Percentiles rank a stretch among this genome's conserved stretches.
Conservation (phyloP, 1,139 yeast species). For the Candida tetrigidarum region DNA sequence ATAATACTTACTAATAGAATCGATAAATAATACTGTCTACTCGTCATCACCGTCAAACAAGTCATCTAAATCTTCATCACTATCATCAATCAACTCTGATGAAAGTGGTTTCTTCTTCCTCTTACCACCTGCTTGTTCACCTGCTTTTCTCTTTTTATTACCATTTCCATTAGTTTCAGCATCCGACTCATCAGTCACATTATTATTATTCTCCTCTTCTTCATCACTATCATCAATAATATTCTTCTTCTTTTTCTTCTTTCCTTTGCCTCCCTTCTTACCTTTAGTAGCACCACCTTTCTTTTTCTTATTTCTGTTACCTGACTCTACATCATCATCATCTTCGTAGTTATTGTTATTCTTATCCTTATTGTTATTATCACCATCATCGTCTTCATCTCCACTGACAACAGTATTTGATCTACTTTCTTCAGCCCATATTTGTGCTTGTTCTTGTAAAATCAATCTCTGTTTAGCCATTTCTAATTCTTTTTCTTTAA, state of each 20-base stretch:
- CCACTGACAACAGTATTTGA: conserved; percentile 36
- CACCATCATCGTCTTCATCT: conserved; percentile 31
- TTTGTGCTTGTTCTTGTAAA: conserved; percentile 80
- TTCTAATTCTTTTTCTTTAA: conserved; percentile 51
- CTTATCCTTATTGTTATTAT: conserved; percentile 40
- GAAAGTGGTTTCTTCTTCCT: conserved; percentile 43
- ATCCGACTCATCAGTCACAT: conserved; percentile 16
- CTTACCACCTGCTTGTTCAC: conserved; percentile 19
- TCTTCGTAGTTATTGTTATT: conserved; percentile 30
- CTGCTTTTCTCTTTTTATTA: conserved; percentile 27
- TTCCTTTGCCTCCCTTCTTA: conserved; percentile 22
- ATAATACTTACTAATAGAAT: background rate
- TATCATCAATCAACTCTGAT: conserved; percentile 54
- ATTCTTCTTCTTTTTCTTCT: conserved; percentile 19
- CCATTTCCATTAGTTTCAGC: conserved; percentile 19
- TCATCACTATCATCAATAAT: conserved; percentile 33
- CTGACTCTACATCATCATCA: conserved; percentile 35
- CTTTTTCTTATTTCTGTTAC: conserved; percentile 24
- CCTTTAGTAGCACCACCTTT: conserved; percentile 15
- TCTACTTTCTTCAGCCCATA: conserved; percentile 71
- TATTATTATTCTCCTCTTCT: conserved; percentile 22
- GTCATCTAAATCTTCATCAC: conserved; percentile 50
- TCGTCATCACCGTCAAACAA: conserved; percentile 21
- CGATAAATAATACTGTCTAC: conserved; percentile 8
- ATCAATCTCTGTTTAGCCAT: conserved; percentile 69